Base-by-base conservation (phyloP, 2,329 filamentous ascomycete genomes). In the Spiromastix sp. region DNA sequence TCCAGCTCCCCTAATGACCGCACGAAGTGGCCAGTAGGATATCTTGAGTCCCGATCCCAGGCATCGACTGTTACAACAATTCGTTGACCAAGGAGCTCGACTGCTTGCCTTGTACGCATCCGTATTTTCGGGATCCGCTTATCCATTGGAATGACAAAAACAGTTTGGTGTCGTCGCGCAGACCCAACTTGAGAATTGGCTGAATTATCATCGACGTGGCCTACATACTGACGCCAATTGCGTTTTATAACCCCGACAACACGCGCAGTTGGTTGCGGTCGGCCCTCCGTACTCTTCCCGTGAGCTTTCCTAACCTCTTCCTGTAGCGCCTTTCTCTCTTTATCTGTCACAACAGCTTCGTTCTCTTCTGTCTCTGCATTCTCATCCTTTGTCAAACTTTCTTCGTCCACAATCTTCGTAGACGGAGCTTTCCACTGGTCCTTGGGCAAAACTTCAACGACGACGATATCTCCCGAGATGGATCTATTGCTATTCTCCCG, bases 201-300 rank as follows among this genome's bases (percentile, higher is more conserved):
- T 2, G 87, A 93, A 8, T 82, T 84, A 33, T 81, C 79, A 54
- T 98, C 91, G 38, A 98, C 81, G 54, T 95, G 87, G 2, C 91
- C 91, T 42, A 98, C 91, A 49, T 95, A 96, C 59, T 96, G 93
- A 41, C 91, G 75, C 91, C 91, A 98, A 58, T 96, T 96, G 34
- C 91, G 77, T 63, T 93, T 95, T 55, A 94, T 76, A 16, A 96
- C 72, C 31, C 91, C 91, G 5, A 96, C 85, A 9, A 98, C 83
- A 54, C 75, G 84, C 17, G 89, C 91, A 5, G 91, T 96, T 5
- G 91, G 91, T 49, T 95, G 86, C 2, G 85, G 77, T 32, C 77
- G 76, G 29, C 79, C 80, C 59, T 95, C 86, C 1, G 73, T 72
- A 36, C 68, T 76, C 52, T 81, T 79, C 34, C 77, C 81, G 48